Conservation (phyloP, 352 stramenopile genomes). For the Globisporangium ultimum region DNA sequence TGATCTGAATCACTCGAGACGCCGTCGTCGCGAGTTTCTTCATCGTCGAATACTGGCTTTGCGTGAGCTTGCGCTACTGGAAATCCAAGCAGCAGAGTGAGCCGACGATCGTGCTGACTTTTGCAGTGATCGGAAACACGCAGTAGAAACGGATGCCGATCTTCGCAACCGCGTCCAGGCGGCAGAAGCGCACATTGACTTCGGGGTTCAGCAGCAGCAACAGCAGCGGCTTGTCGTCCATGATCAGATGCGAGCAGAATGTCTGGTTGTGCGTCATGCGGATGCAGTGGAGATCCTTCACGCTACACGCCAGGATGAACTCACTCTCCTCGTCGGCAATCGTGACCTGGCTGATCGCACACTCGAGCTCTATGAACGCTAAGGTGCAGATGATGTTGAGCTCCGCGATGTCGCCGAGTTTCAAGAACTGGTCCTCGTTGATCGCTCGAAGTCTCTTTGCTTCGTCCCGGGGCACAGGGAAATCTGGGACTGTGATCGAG, state of each 20-base stretch:
- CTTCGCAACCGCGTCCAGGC: slow-evolving; percentile 28
- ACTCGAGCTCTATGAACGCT: slow-evolving; percentile 36
- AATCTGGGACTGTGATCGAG: slow-evolving; percentile 18
- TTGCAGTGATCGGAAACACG: slow-evolving; percentile 39
- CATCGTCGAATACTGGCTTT: too few relatives aligned
- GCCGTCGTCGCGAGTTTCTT: too few relatives aligned
- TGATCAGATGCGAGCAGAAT: slow-evolving; percentile 52
- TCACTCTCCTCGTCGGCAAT: slow-evolving; percentile 31
- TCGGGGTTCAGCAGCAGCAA: slow-evolving; percentile 43
- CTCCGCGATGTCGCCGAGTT: slow-evolving; percentile 42
- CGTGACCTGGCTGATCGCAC: slow-evolving; percentile 38
- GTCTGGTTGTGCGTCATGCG: slow-evolving; percentile 35
- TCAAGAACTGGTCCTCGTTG: slow-evolving; percentile 24
- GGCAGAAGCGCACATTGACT: background rate
- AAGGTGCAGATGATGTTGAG: slow-evolving; percentile 49
- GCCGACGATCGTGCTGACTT: too few relatives aligned
- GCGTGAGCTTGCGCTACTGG: too few relatives aligned
- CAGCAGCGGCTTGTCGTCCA: slow-evolving; percentile 41
- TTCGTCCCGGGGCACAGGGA: slow-evolving; percentile 11
- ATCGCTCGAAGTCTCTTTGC: slow-evolving; percentile 29
- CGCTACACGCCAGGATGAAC: slow-evolving; percentile 43
- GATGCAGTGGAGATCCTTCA: slow-evolving; percentile 19
- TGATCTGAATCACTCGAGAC: too few relatives aligned
- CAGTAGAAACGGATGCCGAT: slow-evolving; percentile 48
- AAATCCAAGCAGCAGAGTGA: too few relatives aligned